Base-by-base conservation (phyloP, 2,329 filamentous ascomycete species). In the Diaporthe citriasiana region DNA sequence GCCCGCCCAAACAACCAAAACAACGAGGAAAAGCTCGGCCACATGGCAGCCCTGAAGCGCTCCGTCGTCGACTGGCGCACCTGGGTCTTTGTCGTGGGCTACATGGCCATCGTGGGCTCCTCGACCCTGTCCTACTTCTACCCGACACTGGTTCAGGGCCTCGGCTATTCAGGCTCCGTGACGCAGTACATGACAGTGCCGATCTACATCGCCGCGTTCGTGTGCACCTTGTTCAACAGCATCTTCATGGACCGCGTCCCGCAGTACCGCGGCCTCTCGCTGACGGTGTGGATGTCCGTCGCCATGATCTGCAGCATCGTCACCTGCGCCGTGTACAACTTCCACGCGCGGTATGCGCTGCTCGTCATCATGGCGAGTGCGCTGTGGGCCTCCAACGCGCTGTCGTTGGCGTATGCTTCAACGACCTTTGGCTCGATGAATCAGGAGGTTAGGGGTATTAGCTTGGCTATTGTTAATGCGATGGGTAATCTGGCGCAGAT, bases 301-400 rank as follows among this genome's bases (percentile, higher is more conserved):
- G 80, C 83, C 13, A 81, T 84, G 76, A 25, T 82, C 3, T 84
- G 82, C 74, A 77, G 84, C 38, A 80, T 87, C 38, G 78, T 84
- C 40, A 84, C 83, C 25, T 86, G 85, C 74, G 78, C 74, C 9
- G 82, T 89, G 4, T 89, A 89, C 79, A 80, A 87, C 78, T 87
- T 85, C 79, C 87, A 82, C 0, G 88, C 87, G 0, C 83, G 89
- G 7, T 91, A 91, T 76, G 87, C 83, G 0, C 81, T 90, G 1
- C 83, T 91, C 0, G 87, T 90, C 2, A 81, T 90, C 72, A 89
- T 90, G 87, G 87, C 88, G 0, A 85, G 86, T 1, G 89, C 87
- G 0, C 81, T 90, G 0, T 90, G 87, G 88, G 82, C 86, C 0
- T 85, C 85, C 1, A 90, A 90, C 77, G 87, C 85, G 0, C 82